These are phyloP conservation scores for Begonia loranthoides DNA, from an alignment of 306 rosid genomes.

Conservation along the genomic window DNA sequence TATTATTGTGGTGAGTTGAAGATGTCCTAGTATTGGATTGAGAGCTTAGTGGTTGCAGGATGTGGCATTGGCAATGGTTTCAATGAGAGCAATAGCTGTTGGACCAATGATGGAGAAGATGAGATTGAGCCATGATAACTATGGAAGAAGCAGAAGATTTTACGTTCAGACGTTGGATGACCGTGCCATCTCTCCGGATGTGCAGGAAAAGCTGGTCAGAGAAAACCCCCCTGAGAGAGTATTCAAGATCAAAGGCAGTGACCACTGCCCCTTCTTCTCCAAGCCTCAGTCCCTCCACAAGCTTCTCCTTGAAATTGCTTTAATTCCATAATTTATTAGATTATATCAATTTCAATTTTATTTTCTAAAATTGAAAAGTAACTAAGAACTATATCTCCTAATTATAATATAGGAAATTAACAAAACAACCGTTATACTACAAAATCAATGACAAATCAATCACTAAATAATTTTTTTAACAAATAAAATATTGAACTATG, in stretches of 20 bases:
- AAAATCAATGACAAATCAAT: too few species aligned
- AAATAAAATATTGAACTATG: too few species aligned
- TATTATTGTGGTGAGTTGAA: too few species aligned
- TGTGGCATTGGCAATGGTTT: conserved; percentile 85
- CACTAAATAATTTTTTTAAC: too few species aligned
- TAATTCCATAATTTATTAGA: conserved; percentile 38
- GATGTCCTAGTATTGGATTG: too few species aligned
- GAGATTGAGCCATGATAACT: conserved; percentile 46
- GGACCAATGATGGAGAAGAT: conserved; percentile 88
- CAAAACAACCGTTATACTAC: too few species aligned
- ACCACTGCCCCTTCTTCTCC: conserved; percentile 88
- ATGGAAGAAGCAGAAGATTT: conserved; percentile 48
- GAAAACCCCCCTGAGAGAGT: conserved; percentile 93
- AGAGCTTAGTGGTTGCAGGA: conserved; percentile 31
- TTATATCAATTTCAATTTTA: too few species aligned
- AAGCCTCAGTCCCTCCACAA: conserved; percentile 84
- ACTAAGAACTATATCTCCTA: too few species aligned
- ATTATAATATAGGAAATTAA: too few species aligned
- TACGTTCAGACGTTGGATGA: conserved; percentile 83
- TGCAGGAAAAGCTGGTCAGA: conserved; percentile 85
- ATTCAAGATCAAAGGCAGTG: conserved; percentile 86
- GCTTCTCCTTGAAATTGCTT: conserved; percentile 72
- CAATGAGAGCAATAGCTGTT: conserved; percentile 75
- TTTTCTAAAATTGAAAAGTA: too few species aligned
- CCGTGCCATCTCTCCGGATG: conserved; percentile 77